Conservation (phyloP, 2,329 filamentous ascomycete genomes). For the Thermoascus crustaceus region DNA sequence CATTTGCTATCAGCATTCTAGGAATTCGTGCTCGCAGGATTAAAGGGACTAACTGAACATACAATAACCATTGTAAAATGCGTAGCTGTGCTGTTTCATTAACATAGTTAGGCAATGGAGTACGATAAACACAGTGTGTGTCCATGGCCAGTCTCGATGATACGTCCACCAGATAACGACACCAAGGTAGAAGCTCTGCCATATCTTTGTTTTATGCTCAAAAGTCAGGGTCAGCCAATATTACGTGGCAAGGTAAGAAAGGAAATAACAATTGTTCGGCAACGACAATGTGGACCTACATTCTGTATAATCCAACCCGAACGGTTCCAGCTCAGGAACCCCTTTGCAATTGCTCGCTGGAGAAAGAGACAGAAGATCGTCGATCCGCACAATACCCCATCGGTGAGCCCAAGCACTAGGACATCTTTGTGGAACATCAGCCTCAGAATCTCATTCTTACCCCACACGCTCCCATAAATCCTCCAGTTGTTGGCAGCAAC, state of each 20-base stretch:
- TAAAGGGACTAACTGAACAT: constrained; percentile 12
- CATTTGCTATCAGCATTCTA: no score
- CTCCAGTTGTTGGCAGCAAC: constrained; percentile 62
- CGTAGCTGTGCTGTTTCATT: constrained; percentile 79
- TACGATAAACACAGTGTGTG: constrained; percentile 71
- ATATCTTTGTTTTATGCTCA: no score
- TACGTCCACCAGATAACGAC: constrained; percentile 58
- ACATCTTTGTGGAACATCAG: constrained; percentile 56
- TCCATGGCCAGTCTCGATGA: constrained; percentile 72
- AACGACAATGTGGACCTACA: constrained; percentile 27
- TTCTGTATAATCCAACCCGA: constrained; percentile 68
- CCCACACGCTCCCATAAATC: constrained; percentile 59
- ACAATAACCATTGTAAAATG: constrained; percentile 68
- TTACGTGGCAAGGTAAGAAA: neutral
- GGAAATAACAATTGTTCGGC: neutral
- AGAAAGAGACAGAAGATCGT: constrained; percentile 59
- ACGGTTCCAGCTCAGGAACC: constrained; percentile 58
- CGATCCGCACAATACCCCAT: constrained; percentile 59
- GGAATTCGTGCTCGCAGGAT: no score
- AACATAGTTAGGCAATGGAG: constrained; percentile 67
- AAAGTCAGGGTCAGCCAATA: constrained; percentile 2
- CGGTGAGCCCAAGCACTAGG: constrained; percentile 48
- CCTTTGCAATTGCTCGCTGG: constrained; percentile 52
- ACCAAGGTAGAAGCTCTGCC: constrained; percentile 59
- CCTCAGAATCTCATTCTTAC: constrained; percentile 62